phyloP scores from a whole-genome alignment of 2,329 filamentous ascomycete species.

The Penicillium carneum region DNA sequence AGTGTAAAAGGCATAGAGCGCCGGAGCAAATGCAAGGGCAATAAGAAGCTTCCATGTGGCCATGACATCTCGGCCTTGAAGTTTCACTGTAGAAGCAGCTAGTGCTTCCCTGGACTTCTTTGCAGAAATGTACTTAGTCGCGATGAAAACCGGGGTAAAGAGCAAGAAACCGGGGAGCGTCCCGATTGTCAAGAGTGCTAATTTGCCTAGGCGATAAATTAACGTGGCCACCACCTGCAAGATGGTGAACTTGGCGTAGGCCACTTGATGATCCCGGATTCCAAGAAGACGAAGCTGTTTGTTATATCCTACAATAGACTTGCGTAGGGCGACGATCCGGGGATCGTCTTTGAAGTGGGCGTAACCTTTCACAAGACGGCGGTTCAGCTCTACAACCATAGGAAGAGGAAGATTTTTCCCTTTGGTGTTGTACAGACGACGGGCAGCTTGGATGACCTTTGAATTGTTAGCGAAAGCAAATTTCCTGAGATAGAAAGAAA shows the following conservation, averaged over 20 bases:
- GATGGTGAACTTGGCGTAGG: conserved; percentile 84
- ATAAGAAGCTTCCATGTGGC: conserved; percentile 93
- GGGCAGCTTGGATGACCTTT: conserved; percentile 86
- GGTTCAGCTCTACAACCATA: conserved; percentile 91
- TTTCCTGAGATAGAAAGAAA: background rate
- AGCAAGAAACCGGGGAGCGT: conserved; percentile 86
- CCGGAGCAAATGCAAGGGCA: conserved; percentile 80
- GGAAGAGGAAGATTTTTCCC: conserved; percentile 92
- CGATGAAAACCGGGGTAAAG: conserved; percentile 86
- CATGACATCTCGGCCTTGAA: conserved; percentile 87
- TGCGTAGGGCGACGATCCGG: conserved; percentile 76
- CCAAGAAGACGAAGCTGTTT: conserved; percentile 82
- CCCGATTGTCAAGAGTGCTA: conserved; percentile 76
- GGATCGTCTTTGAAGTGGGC: conserved; percentile 90
- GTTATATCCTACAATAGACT: conserved; percentile 84
- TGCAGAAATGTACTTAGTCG: conserved; percentile 80
- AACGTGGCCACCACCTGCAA: conserved; percentile 77
- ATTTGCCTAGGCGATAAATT: conserved; percentile 79
- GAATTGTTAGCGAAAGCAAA: conserved; percentile 40
- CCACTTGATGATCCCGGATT: conserved; percentile 91
- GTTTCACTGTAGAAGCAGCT: conserved; percentile 85
- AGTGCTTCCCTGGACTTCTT: conserved; percentile 84
- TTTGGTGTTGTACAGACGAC: conserved; percentile 90
- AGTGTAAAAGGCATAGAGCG: conserved; percentile 83
- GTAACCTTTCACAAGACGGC: conserved; percentile 88